Conservation (phyloP, 2,329 filamentous ascomycete genomes). For the Fusarium odoratissimum region DNA sequence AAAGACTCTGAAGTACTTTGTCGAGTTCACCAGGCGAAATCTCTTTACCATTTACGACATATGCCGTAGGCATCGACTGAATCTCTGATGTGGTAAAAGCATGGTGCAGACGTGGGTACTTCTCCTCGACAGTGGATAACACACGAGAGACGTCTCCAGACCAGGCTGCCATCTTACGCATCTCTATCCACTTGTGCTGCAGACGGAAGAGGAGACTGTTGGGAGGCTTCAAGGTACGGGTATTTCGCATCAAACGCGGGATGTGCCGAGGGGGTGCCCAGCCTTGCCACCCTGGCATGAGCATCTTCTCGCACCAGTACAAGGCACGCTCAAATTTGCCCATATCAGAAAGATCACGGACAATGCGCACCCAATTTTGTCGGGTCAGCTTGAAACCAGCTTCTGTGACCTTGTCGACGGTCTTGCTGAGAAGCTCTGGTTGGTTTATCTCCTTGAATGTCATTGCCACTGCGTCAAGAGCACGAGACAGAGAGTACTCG, state of each 20-base stretch:
- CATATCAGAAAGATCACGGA: slow-evolving; percentile 73
- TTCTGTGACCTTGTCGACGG: slow-evolving; percentile 66
- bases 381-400: slow-evolving; percentile 80
- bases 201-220: slow-evolving; percentile 60
- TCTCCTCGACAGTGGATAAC: slow-evolving; percentile 52
- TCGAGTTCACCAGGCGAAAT: slow-evolving; percentile 47
- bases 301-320: slow-evolving; percentile 75
- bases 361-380: slow-evolving; percentile 83
- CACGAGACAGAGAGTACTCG: slow-evolving; percentile 64
- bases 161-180: slow-evolving; percentile 62
- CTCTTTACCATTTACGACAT: slow-evolving; percentile 37
- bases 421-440: slow-evolving; percentile 58
- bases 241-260: slow-evolving; percentile 51
- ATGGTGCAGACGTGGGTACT: slow-evolving; percentile 55
- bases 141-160: slow-evolving; percentile 57
- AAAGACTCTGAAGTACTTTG: slow-evolving; percentile 46
- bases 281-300: slow-evolving; percentile 83
- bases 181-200: slow-evolving; percentile 61
- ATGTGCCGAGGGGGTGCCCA: slow-evolving; percentile 61
- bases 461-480: slow-evolving; percentile 63
- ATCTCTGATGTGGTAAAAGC: slow-evolving; percentile 53
- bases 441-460: slow-evolving; percentile 56
- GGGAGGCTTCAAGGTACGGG: slow-evolving; percentile 49
- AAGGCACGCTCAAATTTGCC: slow-evolving; percentile 76
- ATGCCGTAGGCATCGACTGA: slow-evolving; percentile 44